Percentiles rank a stretch among this genome's conserved stretches.
Conservation (phyloP, 345 rosid species). For the Pseudoturritis turrita region DNA sequence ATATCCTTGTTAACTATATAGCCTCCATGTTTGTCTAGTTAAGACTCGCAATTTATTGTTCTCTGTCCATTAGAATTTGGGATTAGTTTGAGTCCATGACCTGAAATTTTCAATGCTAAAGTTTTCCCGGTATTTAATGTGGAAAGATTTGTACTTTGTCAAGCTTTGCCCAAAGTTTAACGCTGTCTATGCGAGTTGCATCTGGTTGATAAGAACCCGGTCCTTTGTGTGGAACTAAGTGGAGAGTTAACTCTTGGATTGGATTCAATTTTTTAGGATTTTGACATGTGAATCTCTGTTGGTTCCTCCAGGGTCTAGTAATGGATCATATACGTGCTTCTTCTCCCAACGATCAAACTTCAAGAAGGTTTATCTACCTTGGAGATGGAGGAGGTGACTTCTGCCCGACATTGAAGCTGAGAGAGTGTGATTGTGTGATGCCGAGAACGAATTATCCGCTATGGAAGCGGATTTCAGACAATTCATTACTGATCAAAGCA, state of each 20-base stretch:
- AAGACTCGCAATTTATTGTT: background rate
- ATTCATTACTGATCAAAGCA: constrained; percentile 53
- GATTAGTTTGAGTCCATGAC: background rate
- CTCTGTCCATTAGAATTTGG: background rate
- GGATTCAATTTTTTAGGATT: background rate
- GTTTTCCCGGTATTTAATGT: background rate
- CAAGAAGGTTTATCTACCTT: constrained; percentile 51
- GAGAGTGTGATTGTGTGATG: constrained; percentile 55
- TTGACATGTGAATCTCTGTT: background rate
- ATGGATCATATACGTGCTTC: constrained; percentile 46
- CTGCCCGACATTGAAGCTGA: constrained; percentile 68
- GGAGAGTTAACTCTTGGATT: background rate
- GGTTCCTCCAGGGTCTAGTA: constrained; percentile 50
- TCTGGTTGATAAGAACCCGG: background rate
- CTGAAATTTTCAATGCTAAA: background rate
- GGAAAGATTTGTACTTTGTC: background rate
- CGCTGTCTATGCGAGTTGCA: background rate
- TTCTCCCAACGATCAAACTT: background rate
- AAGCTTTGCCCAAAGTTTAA: background rate
- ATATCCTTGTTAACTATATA: background rate
- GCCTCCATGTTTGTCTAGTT: background rate
- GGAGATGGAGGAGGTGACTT: constrained; percentile 89
- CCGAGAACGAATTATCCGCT: constrained; percentile 71
- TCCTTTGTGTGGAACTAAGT: background rate
- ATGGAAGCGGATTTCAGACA: constrained; percentile 41